Conservation (phyloP, 352 stramenopile species). For the Blastocystis sp. region DNA sequence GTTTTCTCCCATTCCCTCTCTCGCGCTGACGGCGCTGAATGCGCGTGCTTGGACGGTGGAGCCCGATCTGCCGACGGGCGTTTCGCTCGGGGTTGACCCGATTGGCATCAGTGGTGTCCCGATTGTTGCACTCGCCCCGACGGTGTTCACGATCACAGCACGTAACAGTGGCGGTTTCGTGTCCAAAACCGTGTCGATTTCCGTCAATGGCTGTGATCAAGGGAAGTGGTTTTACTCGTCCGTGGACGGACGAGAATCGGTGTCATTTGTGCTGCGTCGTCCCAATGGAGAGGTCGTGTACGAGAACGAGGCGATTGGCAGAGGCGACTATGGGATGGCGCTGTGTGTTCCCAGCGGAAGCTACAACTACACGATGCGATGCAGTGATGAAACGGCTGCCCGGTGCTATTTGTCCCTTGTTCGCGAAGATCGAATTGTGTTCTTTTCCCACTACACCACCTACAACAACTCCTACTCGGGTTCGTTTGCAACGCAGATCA, state of each 20-base stretch:
- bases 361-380: not conserved
- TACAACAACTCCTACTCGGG: not conserved
- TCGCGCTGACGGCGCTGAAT: not conserved
- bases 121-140: not conserved
- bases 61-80: not conserved
- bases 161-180: conserved; percentile 40
- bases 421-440: not conserved
- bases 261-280: not conserved
- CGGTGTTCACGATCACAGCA: conserved; percentile 1
- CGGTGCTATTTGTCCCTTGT: not conserved
- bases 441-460: not conserved
- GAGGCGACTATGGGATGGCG: not conserved
- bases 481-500: not conserved
- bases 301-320: not conserved
- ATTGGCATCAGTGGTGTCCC: not conserved
- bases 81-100: not conserved
- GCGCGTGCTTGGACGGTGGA: not conserved
- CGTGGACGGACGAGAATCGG: not conserved
- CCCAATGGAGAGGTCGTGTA: not conserved
- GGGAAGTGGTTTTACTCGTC: conserved; percentile 18
- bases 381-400: not conserved
- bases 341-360: not conserved
- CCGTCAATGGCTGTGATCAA: not conserved
- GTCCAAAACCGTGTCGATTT: not conserved
- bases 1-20: not conserved